Base-by-base conservation (phyloP, 148 eudicot genomes). In the Rhododendron simsii region DNA sequence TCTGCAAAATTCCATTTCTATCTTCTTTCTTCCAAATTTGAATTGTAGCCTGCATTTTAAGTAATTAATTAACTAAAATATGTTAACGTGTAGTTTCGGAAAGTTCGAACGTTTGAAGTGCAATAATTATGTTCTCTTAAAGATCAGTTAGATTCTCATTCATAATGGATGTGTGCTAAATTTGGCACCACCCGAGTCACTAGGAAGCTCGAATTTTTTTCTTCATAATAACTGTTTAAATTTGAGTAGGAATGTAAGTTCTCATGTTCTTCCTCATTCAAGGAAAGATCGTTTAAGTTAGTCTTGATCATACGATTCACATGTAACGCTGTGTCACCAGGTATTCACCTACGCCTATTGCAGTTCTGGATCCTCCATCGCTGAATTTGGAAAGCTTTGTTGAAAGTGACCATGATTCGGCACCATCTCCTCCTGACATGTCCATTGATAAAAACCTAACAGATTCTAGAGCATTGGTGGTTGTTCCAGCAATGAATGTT, bases 391-490 rank as follows among this genome's bases (percentile, higher is more conserved):
- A 90, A 59, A 89, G 91, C 87, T 81, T 92, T 44, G 75, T 94
- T 21, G 98, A 95, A 88, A 96, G 95, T 80, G 99, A 95, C 84
- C 98, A 94, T 90, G 98, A 96, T 89, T 96, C 98, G 33, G 94
- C 93, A 26, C 95, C 95, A 18, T 97, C 95, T 65, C 94, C 95
- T 33, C 93, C 93, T 80, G 91, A 90, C 18, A 81, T 86, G 87
- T 89, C 91, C 0, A 80, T 71, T 41, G 95, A 94, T 75, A 95
- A 91, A 91, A 91, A 84, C 33, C 63, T 88, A 35, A 44, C 81
- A 67, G 93, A 93, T 87, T 93, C 96, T 35, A 85, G 85, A 80
- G 96, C 98, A 61, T 83, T 95, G 81, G 93, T 94, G 71, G 78
- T 92, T 41, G 87, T 92, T 47, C 93, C 94, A 23, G 87, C 86